phyloP scores from a whole-genome alignment of 2,329 filamentous ascomycete genomes.

The Fusarium praegraminearum region DNA sequence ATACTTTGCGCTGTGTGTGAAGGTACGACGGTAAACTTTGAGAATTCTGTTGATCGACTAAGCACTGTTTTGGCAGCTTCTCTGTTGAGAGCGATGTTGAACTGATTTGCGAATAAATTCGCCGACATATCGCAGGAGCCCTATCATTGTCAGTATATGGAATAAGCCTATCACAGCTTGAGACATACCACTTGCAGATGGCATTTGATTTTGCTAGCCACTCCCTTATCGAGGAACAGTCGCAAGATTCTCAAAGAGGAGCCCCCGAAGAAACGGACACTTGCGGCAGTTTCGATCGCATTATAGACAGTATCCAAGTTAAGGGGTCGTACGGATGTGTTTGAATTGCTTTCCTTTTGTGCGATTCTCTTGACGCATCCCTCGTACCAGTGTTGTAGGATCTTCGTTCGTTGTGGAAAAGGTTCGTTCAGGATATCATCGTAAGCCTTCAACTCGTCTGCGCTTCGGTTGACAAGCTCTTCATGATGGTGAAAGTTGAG shows the following conservation, averaged over 20 bases:
- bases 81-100: conserved; percentile 41
- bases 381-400: conserved; percentile 37
- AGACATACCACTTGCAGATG: conserved; percentile 40
- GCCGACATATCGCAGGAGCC: conserved; percentile 41
- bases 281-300: conserved; percentile 31
- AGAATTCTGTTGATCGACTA: conserved; percentile 25
- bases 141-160: conserved; percentile 10
- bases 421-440: conserved; percentile 25
- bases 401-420: conserved; percentile 8
- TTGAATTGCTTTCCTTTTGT: not conserved
- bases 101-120: conserved; percentile 44
- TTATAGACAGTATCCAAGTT: conserved; percentile 24
- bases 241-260: conserved; percentile 40
- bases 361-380: conserved; percentile 24
- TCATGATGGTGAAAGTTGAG: conserved; percentile 57
- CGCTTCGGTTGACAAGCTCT: conserved; percentile 40
- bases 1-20: conserved; percentile 44
- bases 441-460: conserved; percentile 31
- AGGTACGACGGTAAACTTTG: conserved; percentile 39
- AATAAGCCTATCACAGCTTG: too few relatives aligned
- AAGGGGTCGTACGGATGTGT: conserved; percentile 15
- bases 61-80: conserved; percentile 36
- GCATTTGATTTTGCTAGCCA: conserved; percentile 37
- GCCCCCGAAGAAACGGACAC: conserved; percentile 40
- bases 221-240: conserved; percentile 33